Percentiles rank a stretch among this genome's conserved stretches.
These are phyloP conservation scores for Guyanaporus albipodus DNA, from an alignment of 768 basidiomycete genomes.

Conservation along the genomic window DNA sequence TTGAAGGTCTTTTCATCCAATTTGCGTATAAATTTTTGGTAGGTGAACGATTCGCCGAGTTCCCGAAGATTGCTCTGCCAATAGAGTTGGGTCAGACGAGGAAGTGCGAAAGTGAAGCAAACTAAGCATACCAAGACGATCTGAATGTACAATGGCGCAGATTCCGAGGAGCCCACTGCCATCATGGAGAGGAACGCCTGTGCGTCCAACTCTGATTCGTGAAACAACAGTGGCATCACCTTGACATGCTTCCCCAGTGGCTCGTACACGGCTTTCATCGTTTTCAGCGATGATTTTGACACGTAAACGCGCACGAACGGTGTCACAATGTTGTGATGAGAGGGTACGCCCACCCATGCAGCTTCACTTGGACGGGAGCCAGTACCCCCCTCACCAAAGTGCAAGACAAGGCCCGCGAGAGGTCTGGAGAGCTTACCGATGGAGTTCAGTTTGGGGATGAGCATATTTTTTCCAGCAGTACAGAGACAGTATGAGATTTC, in stretches of 20 bases:
- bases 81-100: background rate
- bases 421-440: conserved; percentile 50
- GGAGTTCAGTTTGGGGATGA: conserved; percentile 44
- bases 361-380: conserved; percentile 56
- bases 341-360: conserved; percentile 47
- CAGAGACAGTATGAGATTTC: conserved; percentile 66
- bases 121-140: conserved; percentile 47
- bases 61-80: conserved; percentile 52
- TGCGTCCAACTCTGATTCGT: conserved; percentile 57
- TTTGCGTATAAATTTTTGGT: conserved; percentile 40
- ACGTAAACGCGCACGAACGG: conserved; percentile 45
- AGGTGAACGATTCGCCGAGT: conserved; percentile 54
- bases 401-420: conserved; percentile 57
- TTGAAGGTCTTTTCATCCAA: conserved; percentile 49
- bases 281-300: conserved; percentile 52
- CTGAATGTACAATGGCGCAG: conserved; percentile 63
- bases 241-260: conserved; percentile 42
- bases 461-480: conserved; percentile 64
- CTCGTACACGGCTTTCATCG: conserved; percentile 49
- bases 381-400: conserved; percentile 60
- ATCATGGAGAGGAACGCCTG: conserved; percentile 67
- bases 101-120: background rate
- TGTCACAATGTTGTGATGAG: conserved; percentile 23
- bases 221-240: conserved; percentile 51
- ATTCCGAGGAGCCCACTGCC: conserved; percentile 55